These are phyloP conservation scores for Nakazawaea peltata DNA, from an alignment of 805 yeast genomes.

Conservation along the genomic window DNA sequence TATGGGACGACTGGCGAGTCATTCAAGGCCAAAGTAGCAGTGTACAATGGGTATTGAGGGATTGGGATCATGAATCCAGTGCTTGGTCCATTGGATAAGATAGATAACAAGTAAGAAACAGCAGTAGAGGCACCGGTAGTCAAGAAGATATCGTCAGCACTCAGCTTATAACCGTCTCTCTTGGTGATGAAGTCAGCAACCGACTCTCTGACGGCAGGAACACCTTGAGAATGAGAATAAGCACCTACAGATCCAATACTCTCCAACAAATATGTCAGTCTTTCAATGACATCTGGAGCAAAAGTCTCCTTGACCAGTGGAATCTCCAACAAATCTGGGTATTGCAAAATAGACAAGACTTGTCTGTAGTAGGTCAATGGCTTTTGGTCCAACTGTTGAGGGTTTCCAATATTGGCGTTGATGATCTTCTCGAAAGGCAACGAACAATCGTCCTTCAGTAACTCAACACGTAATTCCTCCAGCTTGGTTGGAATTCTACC, in stretches of 20 bases:
- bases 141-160: conserved; percentile 68
- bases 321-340: conserved; percentile 57
- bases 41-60: conserved; percentile 96
- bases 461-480: conserved; percentile 61
- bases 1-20: conserved; percentile 82
- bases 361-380: conserved; percentile 96
- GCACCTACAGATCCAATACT: conserved; percentile 87
- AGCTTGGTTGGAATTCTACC: conserved; percentile 93
- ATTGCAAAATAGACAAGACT: conserved; percentile 77
- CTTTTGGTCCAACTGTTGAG: conserved; percentile 91
- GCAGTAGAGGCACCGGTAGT: conserved; percentile 96
- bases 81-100: conserved; percentile 57
- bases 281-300: conserved; percentile 62
- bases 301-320: conserved; percentile 23
- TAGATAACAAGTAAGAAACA: conserved; percentile 68
- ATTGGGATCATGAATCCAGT: conserved; percentile 90
- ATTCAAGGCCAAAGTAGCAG: conserved; percentile 86
- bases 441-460: conserved; percentile 46
- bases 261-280: conserved; percentile 57
- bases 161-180: conserved; percentile 70
- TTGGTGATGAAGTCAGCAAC: conserved; percentile 73
- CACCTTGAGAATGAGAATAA: conserved; percentile 91
- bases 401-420: conserved; percentile 94
- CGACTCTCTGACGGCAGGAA: conserved; percentile 56
- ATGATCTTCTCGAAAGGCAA: conserved; percentile 75